Base-by-base conservation (phyloP, 352 stramenopile species). In the Phytophthora ramorum region DNA sequence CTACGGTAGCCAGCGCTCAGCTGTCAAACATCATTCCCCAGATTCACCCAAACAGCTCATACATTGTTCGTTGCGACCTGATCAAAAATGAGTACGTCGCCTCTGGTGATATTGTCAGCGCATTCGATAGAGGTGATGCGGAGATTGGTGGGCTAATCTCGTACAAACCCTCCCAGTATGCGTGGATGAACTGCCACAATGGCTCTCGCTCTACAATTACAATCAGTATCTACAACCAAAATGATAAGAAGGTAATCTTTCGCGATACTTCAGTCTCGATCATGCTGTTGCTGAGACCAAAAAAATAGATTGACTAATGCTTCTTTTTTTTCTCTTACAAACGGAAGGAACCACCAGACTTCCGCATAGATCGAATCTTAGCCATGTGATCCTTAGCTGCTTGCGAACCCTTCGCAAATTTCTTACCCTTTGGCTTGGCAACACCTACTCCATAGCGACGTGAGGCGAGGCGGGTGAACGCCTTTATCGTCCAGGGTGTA, bases 61-160 rank as follows among this genome's bases (percentile, higher is more conserved):
- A 71, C 50, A 61, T 71, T 10, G 49, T 71, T 7, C 28, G 63
- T 20, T 71, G 63, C 34, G 55, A 61, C 53, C 16, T 71, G 8
- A 55, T 71, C 19, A 71, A 71, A 38, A 67, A 71, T 34, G 41
- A 57, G 4, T 71, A 63, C 10, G 55, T 62, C 5, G 45, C 34
- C 26, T 63, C 56, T 34, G 50, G 35, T 4, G 45, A 65, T 24
- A 58, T 58, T 24, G 19, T 65, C 1, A 34, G 17, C 17, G 47
- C 57, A 13, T 65, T 65, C 24, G 44, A 58, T 55, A 12, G 50
- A 16, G 35, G 45, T 24, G 45, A 65, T 51, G 46, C 58, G 1
- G 9, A 0, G 7, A 46, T 66, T 17, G 48, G 58, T 38, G n/a
- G 58, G 19, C 26, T 66, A 12, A 66, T 66, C 19, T 35, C 26